Evolutionary conservation across 2,329 filamentous ascomycete genomes (phyloP).

Genomic region (Podosphaera xanthii): DNA sequence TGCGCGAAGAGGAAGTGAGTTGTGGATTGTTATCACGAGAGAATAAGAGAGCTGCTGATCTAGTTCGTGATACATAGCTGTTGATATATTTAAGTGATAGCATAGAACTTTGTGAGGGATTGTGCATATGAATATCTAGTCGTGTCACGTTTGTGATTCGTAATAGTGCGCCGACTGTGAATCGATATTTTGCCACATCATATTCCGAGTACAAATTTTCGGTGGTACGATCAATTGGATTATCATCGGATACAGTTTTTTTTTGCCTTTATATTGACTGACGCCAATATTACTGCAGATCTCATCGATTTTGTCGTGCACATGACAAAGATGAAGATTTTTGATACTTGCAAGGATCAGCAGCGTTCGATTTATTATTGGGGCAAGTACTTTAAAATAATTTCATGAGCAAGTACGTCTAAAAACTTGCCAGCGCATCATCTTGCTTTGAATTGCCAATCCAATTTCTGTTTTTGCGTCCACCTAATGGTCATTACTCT

Average conservation of each 20-base stretch:
- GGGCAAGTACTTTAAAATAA: no score
- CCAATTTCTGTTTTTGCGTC: no score
- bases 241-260: neutral
- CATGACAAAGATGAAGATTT: no score
- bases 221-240: neutral
- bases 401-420: no score
- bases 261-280: no score
- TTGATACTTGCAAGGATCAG: no score
- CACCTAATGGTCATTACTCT: no score
- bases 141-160: neutral
- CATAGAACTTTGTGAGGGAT: neutral
- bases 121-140: neutral
- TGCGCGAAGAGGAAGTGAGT: neutral
- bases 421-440: no score
- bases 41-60: neutral
- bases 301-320: no score
- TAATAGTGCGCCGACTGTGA: neutral
- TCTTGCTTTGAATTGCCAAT: no score
- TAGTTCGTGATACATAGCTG: neutral
- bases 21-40: neutral
- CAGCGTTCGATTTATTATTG: no score
- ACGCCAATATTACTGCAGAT: no score
- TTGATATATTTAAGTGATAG: neutral
- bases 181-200: neutral
- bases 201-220: neutral